Evolutionary conservation across 2,329 filamentous ascomycete genomes (phyloP).

Genomic region (Fusarium longipes): DNA sequence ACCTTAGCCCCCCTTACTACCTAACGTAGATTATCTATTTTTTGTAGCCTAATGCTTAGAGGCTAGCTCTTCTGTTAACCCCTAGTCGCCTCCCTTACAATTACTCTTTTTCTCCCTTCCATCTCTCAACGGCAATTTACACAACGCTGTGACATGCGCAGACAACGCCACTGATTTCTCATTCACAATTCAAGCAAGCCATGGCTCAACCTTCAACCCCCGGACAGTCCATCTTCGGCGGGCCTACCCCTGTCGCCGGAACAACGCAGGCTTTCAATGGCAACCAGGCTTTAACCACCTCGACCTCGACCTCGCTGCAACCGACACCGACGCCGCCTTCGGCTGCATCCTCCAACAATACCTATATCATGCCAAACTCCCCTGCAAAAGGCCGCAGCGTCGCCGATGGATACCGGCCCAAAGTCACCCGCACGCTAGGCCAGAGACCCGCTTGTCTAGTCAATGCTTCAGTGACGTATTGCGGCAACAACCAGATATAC

Average conservation of each 20-base stretch:
- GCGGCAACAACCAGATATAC: slow-evolving; percentile 96
- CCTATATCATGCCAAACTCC: slow-evolving; percentile 91
- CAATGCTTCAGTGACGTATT: slow-evolving; percentile 99
- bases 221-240: slow-evolving; percentile 62
- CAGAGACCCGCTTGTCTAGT: slow-evolving; percentile 93
- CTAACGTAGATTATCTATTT: not conserved
- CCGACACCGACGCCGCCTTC: slow-evolving; percentile 42
- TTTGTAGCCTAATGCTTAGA: not conserved
- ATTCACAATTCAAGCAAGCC: slow-evolving; percentile 43
- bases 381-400: slow-evolving; percentile 74
- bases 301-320: slow-evolving; percentile 44
- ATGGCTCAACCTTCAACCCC: slow-evolving; percentile 62
- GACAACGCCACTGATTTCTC: slow-evolving; percentile 39
- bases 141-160: slow-evolving; percentile 39
- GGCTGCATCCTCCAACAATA: slow-evolving; percentile 70
- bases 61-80: not conserved
- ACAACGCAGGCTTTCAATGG: slow-evolving; percentile 41
- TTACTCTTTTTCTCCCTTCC: not conserved
- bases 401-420: slow-evolving; percentile 83
- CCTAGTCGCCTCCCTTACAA: not conserved
- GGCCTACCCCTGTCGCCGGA: slow-evolving; percentile 48
- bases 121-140: slow-evolving; percentile 8
- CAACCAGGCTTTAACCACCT: slow-evolving; percentile 47
- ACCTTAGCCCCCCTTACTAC: not conserved
- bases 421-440: slow-evolving; percentile 80